Percentiles rank a stretch among this genome's conserved stretches.
phyloP scores from a whole-genome alignment of 2,329 filamentous ascomycete species.

The Penicillium griseofulvum region DNA sequence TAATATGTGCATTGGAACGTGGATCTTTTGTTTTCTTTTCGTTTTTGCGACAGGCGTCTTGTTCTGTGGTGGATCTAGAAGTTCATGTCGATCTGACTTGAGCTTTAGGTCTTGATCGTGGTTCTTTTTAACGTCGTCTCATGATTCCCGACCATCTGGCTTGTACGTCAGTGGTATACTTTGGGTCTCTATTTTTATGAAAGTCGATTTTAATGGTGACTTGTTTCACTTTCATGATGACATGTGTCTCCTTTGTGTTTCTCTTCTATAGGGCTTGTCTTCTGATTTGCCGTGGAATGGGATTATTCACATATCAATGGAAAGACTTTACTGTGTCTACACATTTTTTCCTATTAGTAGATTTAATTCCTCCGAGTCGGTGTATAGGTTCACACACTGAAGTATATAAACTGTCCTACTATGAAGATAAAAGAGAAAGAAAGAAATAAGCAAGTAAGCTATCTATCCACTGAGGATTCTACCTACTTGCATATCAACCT shows the following conservation, averaged over 20 bases:
- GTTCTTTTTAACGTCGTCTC: background rate
- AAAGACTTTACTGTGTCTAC: background rate
- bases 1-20: background rate
- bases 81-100: background rate
- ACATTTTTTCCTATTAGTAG: background rate
- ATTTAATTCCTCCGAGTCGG: background rate
- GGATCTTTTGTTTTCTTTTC: background rate
- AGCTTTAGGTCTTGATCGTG: background rate
- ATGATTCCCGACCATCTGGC: background rate
- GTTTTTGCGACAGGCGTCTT: background rate
- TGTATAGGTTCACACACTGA: background rate
- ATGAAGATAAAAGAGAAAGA: background rate
- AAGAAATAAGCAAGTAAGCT: background rate
- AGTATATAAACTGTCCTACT: background rate
- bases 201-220: background rate
- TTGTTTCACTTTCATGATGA: background rate
- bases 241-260: background rate
- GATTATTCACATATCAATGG: background rate
- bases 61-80: background rate
- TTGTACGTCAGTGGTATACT: background rate
- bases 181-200: slow-evolving; percentile 1
- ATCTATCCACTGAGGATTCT: background rate
- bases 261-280: background rate
- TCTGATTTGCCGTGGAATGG: background rate
- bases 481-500: background rate